Evolutionary conservation across 768 basidiomycete species (phyloP).

Genomic region (Tephrocybe sp.): DNA sequence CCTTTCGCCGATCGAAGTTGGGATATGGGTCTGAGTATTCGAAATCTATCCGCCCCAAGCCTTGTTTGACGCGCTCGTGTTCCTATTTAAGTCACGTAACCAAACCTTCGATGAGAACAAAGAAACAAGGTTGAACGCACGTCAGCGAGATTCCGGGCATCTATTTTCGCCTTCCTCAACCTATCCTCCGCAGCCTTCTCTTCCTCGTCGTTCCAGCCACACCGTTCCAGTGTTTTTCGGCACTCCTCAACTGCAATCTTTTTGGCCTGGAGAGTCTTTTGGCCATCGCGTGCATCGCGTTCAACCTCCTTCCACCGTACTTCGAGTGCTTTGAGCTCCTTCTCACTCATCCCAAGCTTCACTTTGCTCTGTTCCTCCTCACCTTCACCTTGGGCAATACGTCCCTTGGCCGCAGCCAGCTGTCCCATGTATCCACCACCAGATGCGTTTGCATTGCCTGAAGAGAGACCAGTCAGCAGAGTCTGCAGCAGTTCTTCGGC

Average conservation of each 20-base stretch:
- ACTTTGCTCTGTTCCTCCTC: slow-evolving; percentile 84
- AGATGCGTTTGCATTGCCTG: slow-evolving; percentile 59
- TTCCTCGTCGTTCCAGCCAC: slow-evolving; percentile 77
- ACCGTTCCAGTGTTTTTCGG: slow-evolving; percentile 49
- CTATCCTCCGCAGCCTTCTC: slow-evolving; percentile 59
- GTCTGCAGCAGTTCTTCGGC: slow-evolving; percentile 95
- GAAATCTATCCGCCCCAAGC: slow-evolving; percentile 77
- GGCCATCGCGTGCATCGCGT: slow-evolving; percentile 77
- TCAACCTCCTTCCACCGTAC: slow-evolving; percentile 81
- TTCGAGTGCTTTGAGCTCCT: slow-evolving; percentile 78
- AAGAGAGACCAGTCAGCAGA: slow-evolving; percentile 88
- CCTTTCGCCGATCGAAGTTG: slow-evolving; percentile 79
- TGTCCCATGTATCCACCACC: slow-evolving; percentile 97
- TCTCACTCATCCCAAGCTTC: slow-evolving; percentile 74
- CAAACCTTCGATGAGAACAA: slow-evolving; percentile 9
- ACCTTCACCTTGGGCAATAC: slow-evolving; percentile 72
- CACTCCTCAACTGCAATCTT: slow-evolving; percentile 58
- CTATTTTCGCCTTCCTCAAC: slow-evolving; percentile 50
- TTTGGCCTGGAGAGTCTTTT: slow-evolving; percentile 64
- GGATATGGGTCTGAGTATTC: slow-evolving; percentile 76
- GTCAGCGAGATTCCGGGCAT: slow-evolving; percentile 60
- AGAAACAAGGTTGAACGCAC: slow-evolving; percentile 37
- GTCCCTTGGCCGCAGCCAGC: slow-evolving; percentile 79
- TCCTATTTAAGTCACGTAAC: slow-evolving; percentile 38
- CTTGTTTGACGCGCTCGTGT: slow-evolving; percentile 65